phyloP scores from a whole-genome alignment of 306 rosid genomes.

The Fragaria vesca region DNA sequence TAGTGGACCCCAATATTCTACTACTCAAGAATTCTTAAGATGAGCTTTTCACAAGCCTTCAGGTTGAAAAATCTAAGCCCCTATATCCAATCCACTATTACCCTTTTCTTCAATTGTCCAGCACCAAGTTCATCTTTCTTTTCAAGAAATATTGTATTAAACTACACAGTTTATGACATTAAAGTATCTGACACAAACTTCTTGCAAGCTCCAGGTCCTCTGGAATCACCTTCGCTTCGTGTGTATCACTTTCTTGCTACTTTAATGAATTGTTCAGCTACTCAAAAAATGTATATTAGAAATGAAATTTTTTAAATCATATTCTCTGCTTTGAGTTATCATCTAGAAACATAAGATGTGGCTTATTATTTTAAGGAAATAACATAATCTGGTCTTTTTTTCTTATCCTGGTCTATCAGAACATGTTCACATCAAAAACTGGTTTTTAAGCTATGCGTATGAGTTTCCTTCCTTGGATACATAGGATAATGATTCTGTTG shows the following conservation, averaged over 20 bases:
- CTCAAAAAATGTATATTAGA: background rate
- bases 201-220: constrained; percentile 42
- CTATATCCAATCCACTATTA: background rate
- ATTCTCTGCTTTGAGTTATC: background rate
- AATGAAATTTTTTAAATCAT: background rate
- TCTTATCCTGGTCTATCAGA: constrained; percentile 35
- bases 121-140: background rate
- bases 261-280: background rate
- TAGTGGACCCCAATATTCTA: background rate
- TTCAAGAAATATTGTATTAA: background rate
- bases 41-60: background rate
- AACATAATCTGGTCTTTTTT: background rate
- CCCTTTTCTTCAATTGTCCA: background rate
- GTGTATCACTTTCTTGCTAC: constrained; percentile 15
- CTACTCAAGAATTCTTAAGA: background rate
- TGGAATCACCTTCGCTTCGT: constrained; percentile 47
- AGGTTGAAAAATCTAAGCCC: background rate
- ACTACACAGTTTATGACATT: background rate
- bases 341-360: background rate
- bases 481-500: constrained; percentile 28
- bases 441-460: constrained; percentile 71
- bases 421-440: constrained; percentile 68
- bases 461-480: constrained; percentile 52
- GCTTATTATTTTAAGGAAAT: background rate
- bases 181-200: constrained; percentile 3